phyloP scores from a whole-genome alignment of 2,329 filamentous ascomycete genomes.

The Stagonosporopsis chrysanthemi region DNA sequence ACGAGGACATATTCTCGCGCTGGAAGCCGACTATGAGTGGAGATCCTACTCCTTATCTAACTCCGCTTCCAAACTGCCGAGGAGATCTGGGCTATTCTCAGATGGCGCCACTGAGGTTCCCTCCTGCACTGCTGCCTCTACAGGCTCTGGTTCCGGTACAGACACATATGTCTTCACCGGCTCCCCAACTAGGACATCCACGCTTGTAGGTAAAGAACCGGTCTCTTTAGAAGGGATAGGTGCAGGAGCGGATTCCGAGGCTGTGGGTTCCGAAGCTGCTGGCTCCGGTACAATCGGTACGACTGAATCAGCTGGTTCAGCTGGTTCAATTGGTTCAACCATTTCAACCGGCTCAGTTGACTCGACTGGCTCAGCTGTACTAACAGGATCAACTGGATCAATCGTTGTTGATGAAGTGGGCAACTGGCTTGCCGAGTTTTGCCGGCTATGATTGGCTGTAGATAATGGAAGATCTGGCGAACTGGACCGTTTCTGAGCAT shows the following conservation, averaged over 20 bases:
- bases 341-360: not conserved
- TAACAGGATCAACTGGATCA: not conserved
- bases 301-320: not conserved
- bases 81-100: conserved; percentile 54
- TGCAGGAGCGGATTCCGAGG: conserved; percentile 10
- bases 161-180: conserved; percentile 9
- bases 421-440: conserved; percentile 44
- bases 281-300: not conserved
- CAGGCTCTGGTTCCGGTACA: conserved; percentile 7
- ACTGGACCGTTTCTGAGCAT: conserved; percentile 47
- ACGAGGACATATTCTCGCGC: not conserved
- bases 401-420: conserved; percentile 27
- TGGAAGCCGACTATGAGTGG: not conserved
- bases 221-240: conserved; percentile 9
- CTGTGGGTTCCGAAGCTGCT: not conserved
- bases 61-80: conserved; percentile 58
- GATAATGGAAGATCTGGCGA: conserved; percentile 55
- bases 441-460: conserved; percentile 47
- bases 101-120: conserved; percentile 32
- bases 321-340: not conserved
- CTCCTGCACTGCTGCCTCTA: conserved; percentile 19
- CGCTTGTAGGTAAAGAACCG: conserved; percentile 6
- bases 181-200: conserved; percentile 5
- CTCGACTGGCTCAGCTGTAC: not conserved
- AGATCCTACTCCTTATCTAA: conserved; percentile 37